Conservation (phyloP, 208 protist species). For the Trypanosoma theileri region DNA sequence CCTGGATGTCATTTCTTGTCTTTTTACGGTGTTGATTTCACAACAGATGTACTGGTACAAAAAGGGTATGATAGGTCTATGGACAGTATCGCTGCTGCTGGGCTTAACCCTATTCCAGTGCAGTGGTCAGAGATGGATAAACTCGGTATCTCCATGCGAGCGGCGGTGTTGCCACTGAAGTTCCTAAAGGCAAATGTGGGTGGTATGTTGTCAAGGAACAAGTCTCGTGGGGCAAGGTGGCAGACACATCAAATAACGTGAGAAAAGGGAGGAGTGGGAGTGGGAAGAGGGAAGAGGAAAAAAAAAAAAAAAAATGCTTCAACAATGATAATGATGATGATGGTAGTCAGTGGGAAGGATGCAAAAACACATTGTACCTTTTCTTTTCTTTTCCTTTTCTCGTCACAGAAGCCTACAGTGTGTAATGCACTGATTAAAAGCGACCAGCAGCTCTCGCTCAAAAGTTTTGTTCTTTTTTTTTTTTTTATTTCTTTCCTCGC, state of each 20-base stretch:
- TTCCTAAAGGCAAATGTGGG: slow-evolving; percentile 68
- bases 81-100: slow-evolving; percentile 82
- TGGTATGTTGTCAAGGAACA: slow-evolving; percentile 60
- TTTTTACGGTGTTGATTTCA: slow-evolving; percentile 85
- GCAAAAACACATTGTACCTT: not conserved
- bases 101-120: slow-evolving; percentile 89
- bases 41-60: slow-evolving; percentile 86
- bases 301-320: not conserved
- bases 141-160: slow-evolving; percentile 88
- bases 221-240: slow-evolving; percentile 59
- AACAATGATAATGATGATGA: too few species aligned
- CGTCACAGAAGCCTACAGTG: not conserved
- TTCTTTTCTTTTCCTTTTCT: slow-evolving; percentile 6
- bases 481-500: not conserved
- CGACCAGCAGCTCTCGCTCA: not conserved
- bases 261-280: slow-evolving; percentile 24
- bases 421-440: not conserved
- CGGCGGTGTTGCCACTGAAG: slow-evolving; percentile 80
- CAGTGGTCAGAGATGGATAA: slow-evolving; percentile 94
- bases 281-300: slow-evolving; percentile 13
- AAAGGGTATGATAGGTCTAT: slow-evolving; percentile 89
- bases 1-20: slow-evolving; percentile 91
- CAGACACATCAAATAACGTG: slow-evolving; percentile 52
- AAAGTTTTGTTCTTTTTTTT: not conserved
- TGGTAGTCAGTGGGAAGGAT: too few species aligned